Conservation (phyloP, 768 basidiomycete species). For the Psilocybe sp. region DNA sequence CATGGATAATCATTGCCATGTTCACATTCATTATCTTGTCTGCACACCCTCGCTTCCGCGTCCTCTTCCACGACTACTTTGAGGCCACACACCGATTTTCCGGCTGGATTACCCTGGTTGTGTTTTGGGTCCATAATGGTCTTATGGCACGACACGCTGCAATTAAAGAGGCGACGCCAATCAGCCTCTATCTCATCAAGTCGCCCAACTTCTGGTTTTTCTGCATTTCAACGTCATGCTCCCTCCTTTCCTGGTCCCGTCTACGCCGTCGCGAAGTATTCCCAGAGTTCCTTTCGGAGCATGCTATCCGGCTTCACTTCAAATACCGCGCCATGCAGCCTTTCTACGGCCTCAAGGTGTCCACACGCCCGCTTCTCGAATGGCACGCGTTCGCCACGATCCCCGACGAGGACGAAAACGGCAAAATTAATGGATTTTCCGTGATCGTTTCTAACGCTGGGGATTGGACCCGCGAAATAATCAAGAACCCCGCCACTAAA, state of each 20-base stretch:
- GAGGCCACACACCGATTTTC: constrained; percentile 52
- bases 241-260: constrained; percentile 50
- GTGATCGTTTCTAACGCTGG: constrained; percentile 53
- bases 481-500: constrained; percentile 45
- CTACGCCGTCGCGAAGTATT: constrained; percentile 45
- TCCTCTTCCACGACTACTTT: constrained; percentile 48
- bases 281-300: constrained; percentile 49
- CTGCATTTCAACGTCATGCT: constrained; percentile 30
- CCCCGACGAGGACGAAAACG: constrained; percentile 30
- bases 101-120: constrained; percentile 47
- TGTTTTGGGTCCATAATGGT: constrained; percentile 46
- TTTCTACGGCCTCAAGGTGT: constrained; percentile 30
- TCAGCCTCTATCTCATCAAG: constrained; percentile 40
- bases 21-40: constrained; percentile 44
- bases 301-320: constrained; percentile 54
- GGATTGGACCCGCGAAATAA: constrained; percentile 52
- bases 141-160: constrained; percentile 32
- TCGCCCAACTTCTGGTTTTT: constrained; percentile 49
- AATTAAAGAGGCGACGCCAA: constrained; percentile 27
- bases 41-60: constrained; percentile 46
- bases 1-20: constrained; percentile 44
- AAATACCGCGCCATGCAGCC: constrained; percentile 40
- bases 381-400: constrained; percentile 51
- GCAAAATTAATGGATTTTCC: constrained; percentile 41
- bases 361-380: constrained; percentile 39